Percentiles rank a stretch among this genome's conserved stretches.
Conservation (phyloP, 2,329 filamentous ascomycete species). For the Myriosclerotinia scirpicola region DNA sequence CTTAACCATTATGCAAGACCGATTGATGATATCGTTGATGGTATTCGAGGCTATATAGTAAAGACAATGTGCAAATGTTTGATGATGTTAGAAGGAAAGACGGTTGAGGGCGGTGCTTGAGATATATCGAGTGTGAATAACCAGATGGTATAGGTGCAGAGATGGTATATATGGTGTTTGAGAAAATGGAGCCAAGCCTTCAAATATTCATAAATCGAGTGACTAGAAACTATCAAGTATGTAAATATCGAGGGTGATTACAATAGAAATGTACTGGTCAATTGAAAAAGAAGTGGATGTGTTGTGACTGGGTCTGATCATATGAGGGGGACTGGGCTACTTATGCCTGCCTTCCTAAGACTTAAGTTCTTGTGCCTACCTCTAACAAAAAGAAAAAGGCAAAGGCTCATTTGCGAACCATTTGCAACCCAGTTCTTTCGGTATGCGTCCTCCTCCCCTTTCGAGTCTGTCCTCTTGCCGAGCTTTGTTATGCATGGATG, state of each 20-base stretch:
- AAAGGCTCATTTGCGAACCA: not conserved
- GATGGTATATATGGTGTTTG: not conserved
- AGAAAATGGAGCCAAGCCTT: not conserved
- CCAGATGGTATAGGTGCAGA: not conserved
- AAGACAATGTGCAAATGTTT: not conserved
- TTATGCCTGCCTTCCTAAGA: too few relatives aligned
- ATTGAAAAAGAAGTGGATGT: too few relatives aligned
- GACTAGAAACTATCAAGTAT: not conserved
- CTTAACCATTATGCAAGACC: constrained; percentile 4
- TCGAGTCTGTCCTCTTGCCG: not conserved
- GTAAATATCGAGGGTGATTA: not conserved
- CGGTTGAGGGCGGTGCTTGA: not conserved
- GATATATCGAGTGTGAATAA: not conserved
- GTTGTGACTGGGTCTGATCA: not conserved
- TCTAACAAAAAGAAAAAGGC: too few relatives aligned
- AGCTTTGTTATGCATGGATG: too few relatives aligned
- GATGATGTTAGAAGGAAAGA: not conserved
- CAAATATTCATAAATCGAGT: not conserved
- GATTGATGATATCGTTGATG: not conserved
- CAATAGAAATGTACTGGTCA: not conserved
- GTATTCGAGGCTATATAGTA: not conserved
- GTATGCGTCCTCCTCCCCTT: not conserved
- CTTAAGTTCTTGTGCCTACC: too few relatives aligned
- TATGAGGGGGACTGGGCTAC: not conserved
- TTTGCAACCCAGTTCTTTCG: not conserved